Evolutionary conservation across 371 early-diverging fungal genomes (phyloP), one percentile per base, ranked within the genome.

Genomic region (Mortierella sp.): DNA sequence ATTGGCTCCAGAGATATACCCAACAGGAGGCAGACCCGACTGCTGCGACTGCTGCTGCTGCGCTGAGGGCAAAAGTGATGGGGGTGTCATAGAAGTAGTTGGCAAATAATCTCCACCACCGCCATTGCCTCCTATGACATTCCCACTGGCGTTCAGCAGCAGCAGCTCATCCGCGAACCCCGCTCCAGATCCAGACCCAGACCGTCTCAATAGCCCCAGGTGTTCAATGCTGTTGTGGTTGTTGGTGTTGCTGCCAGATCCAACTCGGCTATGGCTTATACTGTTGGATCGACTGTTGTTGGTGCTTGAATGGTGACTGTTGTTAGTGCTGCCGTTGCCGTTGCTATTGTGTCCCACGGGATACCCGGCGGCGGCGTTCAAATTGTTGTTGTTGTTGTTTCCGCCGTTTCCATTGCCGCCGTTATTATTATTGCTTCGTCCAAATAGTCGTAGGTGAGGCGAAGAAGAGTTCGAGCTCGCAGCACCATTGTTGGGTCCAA

Each of bases 381-480:
- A 13, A 13, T 3, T 61, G 54, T 69, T 57, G n/a, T 55, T 46
- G 53, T 46, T 73, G 61, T 26, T 70, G 61, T 37, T 70, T 44
- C 37, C 61, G 43, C 9, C 46, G 54, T 64, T 80, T 31, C 72
- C 43, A 37, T 69, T 53, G 3, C 72, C 77, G 16, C 31, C 43
- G 26, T n/a, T 64, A 37, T 3, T 51, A 1, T 28, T 37, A 61
- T 31, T 59, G 24, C 34, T 48, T 10, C 51, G 69, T 16, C 85
- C 85, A 76, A 85, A 78, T 44, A 81, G 55, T 13, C 78, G 81
- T 31, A 78, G 19, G 69, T 81, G 85, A 48, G 85, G 74, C 10
- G 82, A 78, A 11, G 82, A 82, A 8, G 76, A 21, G 6, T 73
- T 64, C 21, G 83, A 79, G 1, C 70, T 50, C 44, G 69, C 71